Base-by-base conservation (phyloP, 192 early-diverging fungal genomes). In the Kappamyces sp. region DNA sequence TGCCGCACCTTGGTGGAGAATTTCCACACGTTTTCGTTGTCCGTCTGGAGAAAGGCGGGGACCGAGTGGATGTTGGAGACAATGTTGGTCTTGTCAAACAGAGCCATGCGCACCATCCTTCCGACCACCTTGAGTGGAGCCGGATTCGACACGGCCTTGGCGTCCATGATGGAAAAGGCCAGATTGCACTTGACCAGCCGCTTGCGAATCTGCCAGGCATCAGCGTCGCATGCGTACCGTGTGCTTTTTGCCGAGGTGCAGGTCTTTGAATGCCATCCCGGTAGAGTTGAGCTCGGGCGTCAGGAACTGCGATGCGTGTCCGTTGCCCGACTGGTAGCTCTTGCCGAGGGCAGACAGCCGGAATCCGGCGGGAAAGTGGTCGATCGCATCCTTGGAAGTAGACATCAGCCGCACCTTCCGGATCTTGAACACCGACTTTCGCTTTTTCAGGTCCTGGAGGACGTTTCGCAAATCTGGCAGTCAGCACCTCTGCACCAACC, bases 51-150 rank as follows among this genome's bases (percentile, higher is more conserved):
- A 32, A 49, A 58, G 2, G 72, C 78, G 9, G 68, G 68, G 23
- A 80, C 58, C 10, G 57, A 49, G 50, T 80, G 78, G 33, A 80
- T 72, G 55, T 80, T 80, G 65, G 74, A 71, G 10, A 73, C 41
- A 38, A 80, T 58, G 10, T 54, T 33, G 3, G 58, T 48, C 37
- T 68, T 69, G 55, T 75, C 69, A 51, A 77, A 77, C 10, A 80
- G 55, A 1, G 74, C 69, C 68, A 80, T 75, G 40, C 75, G 66
- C 40, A 77, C 68, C 9, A 69, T 63, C 42, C 75, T 65, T 2
- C 75, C 75, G 35, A 73, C 44, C 10, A 80, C 52, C 33, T 49
- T 37, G 8, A 63, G 40, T 23, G 65, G 51, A 4, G 54, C 41
- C 1, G 68, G 62, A 7, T 36, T 7, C 1, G 57, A 12, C 4